Conservation (phyloP, 2,329 filamentous ascomycete species). For the Cladosporium sp. region DNA sequence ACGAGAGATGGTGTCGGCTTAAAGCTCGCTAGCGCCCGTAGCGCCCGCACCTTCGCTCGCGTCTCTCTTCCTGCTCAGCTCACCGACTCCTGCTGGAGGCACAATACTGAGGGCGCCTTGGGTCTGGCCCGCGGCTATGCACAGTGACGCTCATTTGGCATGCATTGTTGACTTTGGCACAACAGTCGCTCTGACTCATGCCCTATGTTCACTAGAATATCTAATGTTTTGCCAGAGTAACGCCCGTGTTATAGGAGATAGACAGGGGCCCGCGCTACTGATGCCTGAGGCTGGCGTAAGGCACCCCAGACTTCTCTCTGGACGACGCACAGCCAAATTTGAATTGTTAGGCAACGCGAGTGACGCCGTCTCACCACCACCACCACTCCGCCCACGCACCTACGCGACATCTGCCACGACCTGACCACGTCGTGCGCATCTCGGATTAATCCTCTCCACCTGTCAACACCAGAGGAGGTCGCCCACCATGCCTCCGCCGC, state of each 20-base stretch:
- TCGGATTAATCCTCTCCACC: slow-evolving; percentile 5
- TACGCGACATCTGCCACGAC: slow-evolving; percentile 8
- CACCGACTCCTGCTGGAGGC: background rate
- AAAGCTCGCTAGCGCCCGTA: too few species aligned
- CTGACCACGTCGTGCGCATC: slow-evolving; percentile 12
- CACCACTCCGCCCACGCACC: slow-evolving; percentile 7
- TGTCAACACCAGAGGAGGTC: slow-evolving; percentile 11
- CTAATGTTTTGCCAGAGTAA: too few species aligned
- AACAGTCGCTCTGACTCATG: slow-evolving; percentile 3
- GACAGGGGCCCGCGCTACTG: too few species aligned
- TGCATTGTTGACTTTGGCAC: background rate
- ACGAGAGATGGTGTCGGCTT: too few species aligned
- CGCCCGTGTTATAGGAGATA: too few species aligned
- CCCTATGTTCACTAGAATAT: background rate
- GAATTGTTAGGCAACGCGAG: background rate
- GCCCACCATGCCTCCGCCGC: slow-evolving; percentile 78
- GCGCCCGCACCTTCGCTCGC: background rate
- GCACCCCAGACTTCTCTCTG: too few species aligned
- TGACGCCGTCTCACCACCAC: background rate
- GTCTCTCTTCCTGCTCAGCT: background rate
- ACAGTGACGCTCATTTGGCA: background rate
- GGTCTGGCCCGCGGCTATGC: background rate
- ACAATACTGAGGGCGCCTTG: background rate
- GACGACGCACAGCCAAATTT: background rate
- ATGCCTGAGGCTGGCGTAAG: background rate